Base-by-base conservation (phyloP, 345 rosid species). In the Acer saccharum region DNA sequence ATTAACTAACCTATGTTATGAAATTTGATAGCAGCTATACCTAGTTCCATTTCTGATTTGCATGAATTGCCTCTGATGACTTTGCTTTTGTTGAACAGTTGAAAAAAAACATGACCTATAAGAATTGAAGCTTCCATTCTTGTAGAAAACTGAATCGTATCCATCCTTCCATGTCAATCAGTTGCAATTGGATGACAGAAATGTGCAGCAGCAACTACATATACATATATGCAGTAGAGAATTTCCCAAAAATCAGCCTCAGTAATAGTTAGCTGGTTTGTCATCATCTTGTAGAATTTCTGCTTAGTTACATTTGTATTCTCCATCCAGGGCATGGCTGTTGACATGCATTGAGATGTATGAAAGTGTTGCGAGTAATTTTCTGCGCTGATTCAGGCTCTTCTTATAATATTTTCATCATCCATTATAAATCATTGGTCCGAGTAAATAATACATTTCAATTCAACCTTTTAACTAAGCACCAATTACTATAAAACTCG, bases 341-440 rank as follows among this genome's bases (percentile, higher is more conserved):
- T 20, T 10, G 70, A 68, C 48, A 76, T 76, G 27, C 58, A 52
- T 17, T 71, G 43, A 65, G 73, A 65, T 68, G 73, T 64, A 44
- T 57, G 29, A 35, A 69, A 69, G 39, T 76, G 71, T 27, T 29
- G 7, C n/a, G 12, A 32, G 32, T 14, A 54, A 27, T 25, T 32
- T 25, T 13, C 68, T 74, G 61, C 65, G 10, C 3, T 64, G 18
- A 44, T 46, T 25, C 14, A 44, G 57, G 27, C 11, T 58, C 32
- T n/a, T 61, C 41, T 35, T 73, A 43, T 35, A 12, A 6, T 65
- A 61, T 41, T 12, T 60, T 58, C 39, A 43, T 73, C 8, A 21
- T 20, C 39, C 7, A 72, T 39, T n/a, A 39, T 73, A 35, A 73
- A 23, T 18, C 43, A 64, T 7, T 21, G 39, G 39, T 32, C 35